Conservation (phyloP, 2,329 filamentous ascomycete genomes). For the Pseudonectria foliicola region DNA sequence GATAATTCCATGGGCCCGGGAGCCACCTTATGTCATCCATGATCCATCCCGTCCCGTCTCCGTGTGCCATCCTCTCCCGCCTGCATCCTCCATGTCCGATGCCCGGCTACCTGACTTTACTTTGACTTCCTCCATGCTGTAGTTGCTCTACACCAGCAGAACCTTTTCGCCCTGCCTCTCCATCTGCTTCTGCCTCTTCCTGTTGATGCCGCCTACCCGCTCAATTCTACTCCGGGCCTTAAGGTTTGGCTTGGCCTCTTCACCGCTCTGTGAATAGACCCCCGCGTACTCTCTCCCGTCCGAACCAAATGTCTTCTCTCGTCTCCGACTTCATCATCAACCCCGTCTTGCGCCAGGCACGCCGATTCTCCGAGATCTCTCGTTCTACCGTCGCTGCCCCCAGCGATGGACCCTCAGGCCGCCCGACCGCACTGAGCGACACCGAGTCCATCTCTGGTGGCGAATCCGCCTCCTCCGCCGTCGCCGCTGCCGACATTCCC, state of each 20-base stretch:
- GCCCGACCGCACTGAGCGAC: slow-evolving; percentile 21
- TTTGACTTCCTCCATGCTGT: too few species aligned
- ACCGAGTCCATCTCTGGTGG: slow-evolving; percentile 16
- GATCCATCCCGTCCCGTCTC: too few species aligned
- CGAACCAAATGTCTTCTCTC: slow-evolving; percentile 49
- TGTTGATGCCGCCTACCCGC: slow-evolving; percentile 3
- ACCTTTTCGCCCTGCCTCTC: too few species aligned
- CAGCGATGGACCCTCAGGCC: slow-evolving; percentile 21
- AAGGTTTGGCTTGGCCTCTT: neutral
- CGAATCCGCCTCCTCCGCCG: slow-evolving; percentile 12
- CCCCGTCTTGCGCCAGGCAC: slow-evolving; percentile 58
- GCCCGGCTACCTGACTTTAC: too few species aligned
- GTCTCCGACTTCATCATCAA: slow-evolving; percentile 61
- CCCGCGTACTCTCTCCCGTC: slow-evolving; percentile 9
- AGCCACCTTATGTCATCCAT: slow-evolving; percentile 11
- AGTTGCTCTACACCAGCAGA: too few species aligned
- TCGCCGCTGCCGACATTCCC: slow-evolving; percentile 17
- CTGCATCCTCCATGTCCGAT: too few species aligned
- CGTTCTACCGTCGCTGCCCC: slow-evolving; percentile 31
- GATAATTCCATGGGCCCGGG: too few species aligned
- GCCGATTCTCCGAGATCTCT: slow-evolving; percentile 51
- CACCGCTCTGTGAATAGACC: neutral
- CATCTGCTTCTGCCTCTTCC: neutral
- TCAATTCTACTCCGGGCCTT: slow-evolving; percentile 3
- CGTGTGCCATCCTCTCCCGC: too few species aligned